Evolutionary conservation across 1,284 basidiomycete species (phyloP), one percentile per base, ranked within the genome.

Genomic region (Cutaneotrichosporon dermatis): DNA sequence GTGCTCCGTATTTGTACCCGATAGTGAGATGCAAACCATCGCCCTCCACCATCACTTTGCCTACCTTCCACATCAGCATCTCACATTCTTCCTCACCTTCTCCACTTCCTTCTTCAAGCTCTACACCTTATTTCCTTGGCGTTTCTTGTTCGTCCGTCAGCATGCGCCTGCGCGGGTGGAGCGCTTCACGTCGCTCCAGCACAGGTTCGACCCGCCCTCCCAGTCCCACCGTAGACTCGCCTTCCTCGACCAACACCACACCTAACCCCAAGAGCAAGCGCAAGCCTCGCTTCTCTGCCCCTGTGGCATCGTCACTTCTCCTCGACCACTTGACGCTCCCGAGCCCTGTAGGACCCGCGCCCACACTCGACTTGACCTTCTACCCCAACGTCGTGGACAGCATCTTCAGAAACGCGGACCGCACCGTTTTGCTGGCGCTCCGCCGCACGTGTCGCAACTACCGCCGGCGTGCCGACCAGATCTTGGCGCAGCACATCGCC

Each of bases 381-480:
- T 43, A 35, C 49, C 48, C 54, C 4, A 48, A 51, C 50, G n/a
- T 59, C 16, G 40, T 55, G 8, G 53, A 51, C 33, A 12, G 15
- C 8, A 59, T 55, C 42, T 36, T 55, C 34, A 2, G 11, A 25
- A 6, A 7, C 9, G 49, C 51, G 6, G 4, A 36, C 5, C 35
- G 48, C 13, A 1, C 25, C 25, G 36, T 36, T 25, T 50, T 59
- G 11, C 36, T 59, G 6, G 40, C 54, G 4, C 33, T 59, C 9
- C 58, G 58, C 39, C 4, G 6, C 5, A 51, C 54, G 3, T 52
- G 37, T 16, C 54, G 49, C 16, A 25, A 34, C 6, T 39, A 51
- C 13, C 58, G 58, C 6, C 35, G 35, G 33, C 40, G 36, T n/a
- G 58, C 51, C 37, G 54, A 59, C 50, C 41, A 16, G 7, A 33